Percentiles rank a stretch among this genome's conserved stretches.
Conservation (phyloP, 257 asterid genomes). For the Solanum chiquidenum region DNA sequence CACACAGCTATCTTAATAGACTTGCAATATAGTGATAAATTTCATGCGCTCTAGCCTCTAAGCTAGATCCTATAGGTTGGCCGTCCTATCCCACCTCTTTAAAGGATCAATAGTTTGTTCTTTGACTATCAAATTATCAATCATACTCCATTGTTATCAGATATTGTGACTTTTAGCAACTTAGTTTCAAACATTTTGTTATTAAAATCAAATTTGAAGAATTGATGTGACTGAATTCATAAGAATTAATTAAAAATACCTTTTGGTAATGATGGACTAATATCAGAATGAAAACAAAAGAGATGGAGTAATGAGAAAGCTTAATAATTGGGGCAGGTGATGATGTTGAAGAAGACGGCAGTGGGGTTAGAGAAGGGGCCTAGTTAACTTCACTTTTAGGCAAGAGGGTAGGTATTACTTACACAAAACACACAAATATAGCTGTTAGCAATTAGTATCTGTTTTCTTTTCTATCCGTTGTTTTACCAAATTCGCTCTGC, state of each 20-base stretch:
- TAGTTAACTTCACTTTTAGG: background rate
- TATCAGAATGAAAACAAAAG: background rate
- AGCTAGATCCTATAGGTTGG: background rate
- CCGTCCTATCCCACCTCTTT: background rate
- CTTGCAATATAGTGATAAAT: background rate
- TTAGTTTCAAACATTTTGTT: background rate
- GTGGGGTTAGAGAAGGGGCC: background rate
- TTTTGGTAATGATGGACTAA: background rate
- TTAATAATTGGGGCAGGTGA: constrained; percentile 4
- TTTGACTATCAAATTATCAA: background rate
- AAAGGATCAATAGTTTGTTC: background rate
- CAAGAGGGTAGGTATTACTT: background rate
- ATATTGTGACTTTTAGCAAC: background rate
- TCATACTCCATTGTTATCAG: background rate
- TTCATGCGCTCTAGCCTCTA: background rate
- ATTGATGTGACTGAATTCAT: background rate
- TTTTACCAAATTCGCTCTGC: too few species aligned
- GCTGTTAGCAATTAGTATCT: background rate
- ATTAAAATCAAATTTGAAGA: background rate
- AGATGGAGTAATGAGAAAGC: background rate
- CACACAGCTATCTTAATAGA: background rate
- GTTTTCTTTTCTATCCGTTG: too few species aligned
- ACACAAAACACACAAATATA: background rate
- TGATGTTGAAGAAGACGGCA: background rate
- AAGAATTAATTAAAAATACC: background rate